Base-by-base conservation (phyloP, 2,329 filamentous ascomycete genomes). In the Calcarisporium arbuscula region DNA sequence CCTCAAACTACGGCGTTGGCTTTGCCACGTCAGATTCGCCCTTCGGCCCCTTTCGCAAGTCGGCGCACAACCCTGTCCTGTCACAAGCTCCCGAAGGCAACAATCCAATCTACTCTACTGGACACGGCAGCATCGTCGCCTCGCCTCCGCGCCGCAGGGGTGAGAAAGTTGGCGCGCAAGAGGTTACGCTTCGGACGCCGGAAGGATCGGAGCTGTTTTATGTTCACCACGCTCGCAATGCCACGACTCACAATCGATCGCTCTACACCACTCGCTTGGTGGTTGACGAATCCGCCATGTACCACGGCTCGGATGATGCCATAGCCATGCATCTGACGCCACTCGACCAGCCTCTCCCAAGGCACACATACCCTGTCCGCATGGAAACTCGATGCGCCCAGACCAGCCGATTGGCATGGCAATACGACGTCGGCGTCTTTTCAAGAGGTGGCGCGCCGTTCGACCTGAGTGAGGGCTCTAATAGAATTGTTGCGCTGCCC, bases 1-100 rank as follows among this genome's bases (percentile, higher is more conserved):
- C 56, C 4, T 56, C 56, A n/a, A 58, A 58, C 33, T 60, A 60
- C 15, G 56, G 56, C 10, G 54, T 59, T 12, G 56, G 56, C 5
- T 60, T 56, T 20, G 54, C 56, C 1, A 56, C 52, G 1, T 47
- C 56, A 5, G 36, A 48, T 11, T 55, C 55, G 4, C 56, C 56
- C 0, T 36, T 55, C 11, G 56, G 56, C 0, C 56, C 56, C 1
- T 60, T 60, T 31, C 45, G 36, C 27, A 60, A 60, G 28, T 54
- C 56, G 5, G 31, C 44, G 0, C 44, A 39, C 6, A 60, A 58
- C 17, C 56, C 56, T 1, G 47, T 59, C 6, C 44, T 60, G 4
- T 47, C 54, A 3, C 56, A 60, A 32, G 28, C 38, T 1, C 48
- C 53, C 1, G 46, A 57, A 33, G 46, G 29, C 5, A 28, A 47